Evolutionary conservation across 441 rosid genomes (phyloP).

Genomic region (Pelargonium cotyledonis): DNA sequence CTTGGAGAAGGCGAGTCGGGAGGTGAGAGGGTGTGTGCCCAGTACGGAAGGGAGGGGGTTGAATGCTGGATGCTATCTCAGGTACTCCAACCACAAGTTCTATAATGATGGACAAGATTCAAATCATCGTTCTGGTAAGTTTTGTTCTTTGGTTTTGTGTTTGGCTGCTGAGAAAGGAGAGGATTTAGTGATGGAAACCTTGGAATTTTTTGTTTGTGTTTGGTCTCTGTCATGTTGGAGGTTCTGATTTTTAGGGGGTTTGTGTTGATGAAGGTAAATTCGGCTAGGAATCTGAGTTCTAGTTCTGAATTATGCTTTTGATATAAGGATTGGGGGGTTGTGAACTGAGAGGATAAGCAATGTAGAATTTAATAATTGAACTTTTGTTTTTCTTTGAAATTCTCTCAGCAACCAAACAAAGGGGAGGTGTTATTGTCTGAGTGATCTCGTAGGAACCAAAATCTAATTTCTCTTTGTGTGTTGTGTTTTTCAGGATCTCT

Average conservation of each 20-base stretch:
- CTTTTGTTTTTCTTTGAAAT: background rate
- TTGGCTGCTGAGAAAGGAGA: background rate
- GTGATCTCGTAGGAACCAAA: background rate
- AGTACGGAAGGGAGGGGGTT: slow-evolving; percentile 41
- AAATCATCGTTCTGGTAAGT: slow-evolving; percentile 19
- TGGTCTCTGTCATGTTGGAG: background rate
- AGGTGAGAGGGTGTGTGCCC: slow-evolving; percentile 39
- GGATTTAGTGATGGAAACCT: background rate
- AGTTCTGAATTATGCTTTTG: background rate
- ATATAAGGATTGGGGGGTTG: background rate
- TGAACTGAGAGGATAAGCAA: background rate
- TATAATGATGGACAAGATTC: slow-evolving; percentile 11
- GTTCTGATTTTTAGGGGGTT: too few relatives aligned
- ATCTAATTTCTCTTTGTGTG: background rate
- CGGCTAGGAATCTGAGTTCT: background rate
- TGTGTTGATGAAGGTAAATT: background rate
- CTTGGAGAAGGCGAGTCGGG: slow-evolving; percentile 33
- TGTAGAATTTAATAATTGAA: background rate
- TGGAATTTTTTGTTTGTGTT: background rate
- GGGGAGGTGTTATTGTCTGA: background rate
- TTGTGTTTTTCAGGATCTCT: background rate
- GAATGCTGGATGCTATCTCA: slow-evolving; percentile 55
- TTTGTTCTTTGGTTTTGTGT: background rate
- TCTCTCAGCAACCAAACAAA: slow-evolving; percentile 3
- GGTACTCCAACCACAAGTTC: slow-evolving; percentile 48